Evolutionary conservation across 1,284 basidiomycete genomes (phyloP).

Genomic region (Volvariella surrecta): DNA sequence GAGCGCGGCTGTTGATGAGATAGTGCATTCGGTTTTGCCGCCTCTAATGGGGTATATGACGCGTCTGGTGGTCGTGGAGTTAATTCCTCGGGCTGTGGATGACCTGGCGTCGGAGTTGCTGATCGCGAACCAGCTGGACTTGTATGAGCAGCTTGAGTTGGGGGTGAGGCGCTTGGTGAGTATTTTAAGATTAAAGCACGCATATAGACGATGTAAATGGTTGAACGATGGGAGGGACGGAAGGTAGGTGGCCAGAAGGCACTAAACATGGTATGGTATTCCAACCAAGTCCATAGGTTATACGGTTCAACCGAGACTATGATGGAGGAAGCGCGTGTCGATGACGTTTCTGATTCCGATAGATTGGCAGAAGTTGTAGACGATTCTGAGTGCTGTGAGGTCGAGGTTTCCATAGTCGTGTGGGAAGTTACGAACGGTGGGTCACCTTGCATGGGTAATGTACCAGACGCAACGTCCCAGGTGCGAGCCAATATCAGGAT

Average conservation of each 20-base stretch:
- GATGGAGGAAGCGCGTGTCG: too few species aligned
- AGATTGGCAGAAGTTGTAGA: not conserved
- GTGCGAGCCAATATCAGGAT: conserved; percentile 47
- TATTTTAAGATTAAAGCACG: conserved; percentile 49
- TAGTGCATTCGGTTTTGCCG: too few species aligned
- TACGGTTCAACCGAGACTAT: conserved; percentile 16
- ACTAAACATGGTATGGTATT: conserved; percentile 54
- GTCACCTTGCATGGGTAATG: not conserved
- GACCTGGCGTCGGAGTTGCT: too few species aligned
- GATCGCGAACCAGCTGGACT: not conserved
- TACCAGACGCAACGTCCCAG: conserved; percentile 18
- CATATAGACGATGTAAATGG: conserved; percentile 62
- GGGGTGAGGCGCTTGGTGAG: conserved; percentile 30
- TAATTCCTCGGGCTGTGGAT: too few species aligned
- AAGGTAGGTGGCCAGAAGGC: conserved; percentile 70
- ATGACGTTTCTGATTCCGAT: conserved; percentile 10
- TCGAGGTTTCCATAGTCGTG: conserved; percentile 5
- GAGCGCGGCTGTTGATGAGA: too few species aligned
- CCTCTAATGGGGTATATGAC: too few species aligned
- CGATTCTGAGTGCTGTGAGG: not conserved
- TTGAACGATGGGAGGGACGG: conserved; percentile 63
- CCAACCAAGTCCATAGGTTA: conserved; percentile 48
- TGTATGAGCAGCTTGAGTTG: conserved; percentile 7
- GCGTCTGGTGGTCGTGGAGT: too few species aligned
- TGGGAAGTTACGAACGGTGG: conserved; percentile 15